Evolutionary conservation across 1,139 yeast genomes (phyloP), one percentile per base, ranked within the genome.

Genomic region (Entelexis sorbosivorans): DNA sequence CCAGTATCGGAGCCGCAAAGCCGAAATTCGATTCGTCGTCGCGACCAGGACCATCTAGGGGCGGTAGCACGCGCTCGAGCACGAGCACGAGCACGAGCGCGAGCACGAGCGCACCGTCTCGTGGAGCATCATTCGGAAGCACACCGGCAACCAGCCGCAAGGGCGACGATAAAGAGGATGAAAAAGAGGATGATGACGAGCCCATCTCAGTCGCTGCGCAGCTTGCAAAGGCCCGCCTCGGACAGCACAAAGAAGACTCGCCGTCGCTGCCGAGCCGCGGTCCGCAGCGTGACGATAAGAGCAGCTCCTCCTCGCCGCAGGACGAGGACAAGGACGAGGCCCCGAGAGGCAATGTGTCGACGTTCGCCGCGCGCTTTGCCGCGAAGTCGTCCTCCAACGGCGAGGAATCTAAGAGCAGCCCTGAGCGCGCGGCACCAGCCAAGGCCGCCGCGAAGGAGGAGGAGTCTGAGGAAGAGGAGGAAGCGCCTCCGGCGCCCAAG

Each of bases 311-410:
- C n/a, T n/a, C n/a, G 6, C 55, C 28, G 13, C 20, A 19, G 28
- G 26, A 5, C 8, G 28, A 36, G 17, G 39, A 31, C 17, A 31
- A 42, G 22, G 45, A 31, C 11, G 29, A 29, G 29, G 16, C 49
- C 5, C 56, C 48, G 38, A 50, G 47, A 38, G 43, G 50, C 33
- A 46, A 53, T 13, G 58, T 58, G 28, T 52, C 58, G n/a, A 52
- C 56, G 7, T 52, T 58, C 29, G 59, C 61, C 10, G 58, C 60
- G 19, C 51, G 58, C 3, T 59, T 59, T 39, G 59, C 61, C 14
- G 44, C 48, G 19, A 45, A 51, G 40, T 19, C 48, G 8, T 20
- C 42, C 6, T 24, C 42, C 19, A 14, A 26, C 8, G 42, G 19
- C 17, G 29, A 14, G 5, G 42, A 38, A 32, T 14, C 32, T 14